Percentiles rank a stretch among this genome's conserved stretches.
Evolutionary conservation across 225 moss, liverwort and hornwort species (phyloP).

Genomic region (Straminergon stramineum): DNA sequence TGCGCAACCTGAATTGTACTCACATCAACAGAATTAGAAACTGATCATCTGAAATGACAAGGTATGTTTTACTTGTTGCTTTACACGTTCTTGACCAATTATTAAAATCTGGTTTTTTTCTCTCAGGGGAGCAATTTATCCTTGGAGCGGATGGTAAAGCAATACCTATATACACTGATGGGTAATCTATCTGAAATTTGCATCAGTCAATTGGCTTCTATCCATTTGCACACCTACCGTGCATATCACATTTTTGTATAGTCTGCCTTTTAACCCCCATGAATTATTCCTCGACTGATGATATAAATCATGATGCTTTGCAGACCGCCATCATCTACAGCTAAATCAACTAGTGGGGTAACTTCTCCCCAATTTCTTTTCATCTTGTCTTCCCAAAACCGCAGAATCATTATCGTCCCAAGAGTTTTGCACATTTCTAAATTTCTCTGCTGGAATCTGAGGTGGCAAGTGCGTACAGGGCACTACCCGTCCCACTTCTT

Average conservation of each 20-base stretch:
- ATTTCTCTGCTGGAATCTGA: background rate
- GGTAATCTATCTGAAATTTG: constrained; percentile 4
- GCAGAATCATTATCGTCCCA: background rate
- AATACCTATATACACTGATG: constrained; percentile 7
- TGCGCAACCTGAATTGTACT: background rate
- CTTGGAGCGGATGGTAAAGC: constrained; percentile 35
- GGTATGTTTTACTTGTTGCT: background rate
- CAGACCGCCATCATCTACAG: constrained; percentile 14
- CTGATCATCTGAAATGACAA: background rate
- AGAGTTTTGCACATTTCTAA: background rate
- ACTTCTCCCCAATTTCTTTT: background rate
- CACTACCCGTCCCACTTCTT: background rate
- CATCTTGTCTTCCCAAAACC: background rate
- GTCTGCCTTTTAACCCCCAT: background rate
- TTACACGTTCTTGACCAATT: background rate
- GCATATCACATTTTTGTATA: background rate
- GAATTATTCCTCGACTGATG: background rate
- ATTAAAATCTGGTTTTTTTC: background rate
- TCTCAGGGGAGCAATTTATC: constrained; percentile 36
- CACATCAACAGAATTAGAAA: background rate
- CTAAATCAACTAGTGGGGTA: constrained; percentile 21
- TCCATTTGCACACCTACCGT: background rate
- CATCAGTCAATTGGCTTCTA: background rate
- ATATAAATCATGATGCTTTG: background rate
- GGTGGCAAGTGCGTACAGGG: background rate